phyloP scores from a whole-genome alignment of 352 stramenopile species.

The Pythium volutum region DNA sequence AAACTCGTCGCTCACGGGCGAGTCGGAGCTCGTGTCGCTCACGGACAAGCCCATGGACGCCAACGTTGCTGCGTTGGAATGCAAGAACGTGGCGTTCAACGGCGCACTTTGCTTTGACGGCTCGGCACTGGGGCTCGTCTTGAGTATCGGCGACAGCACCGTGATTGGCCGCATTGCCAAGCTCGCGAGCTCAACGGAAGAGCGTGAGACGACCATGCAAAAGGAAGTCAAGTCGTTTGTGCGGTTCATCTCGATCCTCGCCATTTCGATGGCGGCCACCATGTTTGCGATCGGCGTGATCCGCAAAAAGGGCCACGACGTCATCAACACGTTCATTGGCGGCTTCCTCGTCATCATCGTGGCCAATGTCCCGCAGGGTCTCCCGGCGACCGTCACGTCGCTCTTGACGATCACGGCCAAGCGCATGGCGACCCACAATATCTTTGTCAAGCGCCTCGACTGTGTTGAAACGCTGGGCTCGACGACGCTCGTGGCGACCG shows the following conservation, averaged over 20 bases:
- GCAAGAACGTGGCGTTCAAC: slow-evolving; percentile 49
- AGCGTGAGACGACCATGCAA: slow-evolving; percentile 42
- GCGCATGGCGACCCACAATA: slow-evolving; percentile 72
- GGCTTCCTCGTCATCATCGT: slow-evolving; percentile 56
- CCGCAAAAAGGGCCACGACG: slow-evolving; percentile 33
- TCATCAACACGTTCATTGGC: slow-evolving; percentile 41
- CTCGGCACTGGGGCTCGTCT: slow-evolving; percentile 38
- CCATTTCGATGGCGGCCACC: slow-evolving; percentile 29
- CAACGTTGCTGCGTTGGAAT: slow-evolving; percentile 33
- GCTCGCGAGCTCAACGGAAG: slow-evolving; percentile 32
- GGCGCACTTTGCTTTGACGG: slow-evolving; percentile 50
- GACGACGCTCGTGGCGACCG: slow-evolving; percentile 88
- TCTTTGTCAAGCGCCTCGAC: slow-evolving; percentile 87
- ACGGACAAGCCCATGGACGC: neutral
- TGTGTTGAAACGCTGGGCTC: slow-evolving; percentile 89
- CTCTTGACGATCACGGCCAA: slow-evolving; percentile 86
- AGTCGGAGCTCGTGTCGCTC: slow-evolving; percentile 40
- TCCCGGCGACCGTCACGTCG: slow-evolving; percentile 89
- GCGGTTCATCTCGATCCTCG: slow-evolving; percentile 38
- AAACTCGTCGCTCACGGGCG: slow-evolving; percentile 62
- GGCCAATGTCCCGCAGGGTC: slow-evolving; percentile 76
- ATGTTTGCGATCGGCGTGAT: slow-evolving; percentile 35
- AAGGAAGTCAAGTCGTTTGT: slow-evolving; percentile 46
- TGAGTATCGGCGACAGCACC: slow-evolving; percentile 44
- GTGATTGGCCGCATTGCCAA: slow-evolving; percentile 50